Evolutionary conservation across 192 early-diverging fungal genomes (phyloP).

Genomic region (Linnemannia hyalina): DNA sequence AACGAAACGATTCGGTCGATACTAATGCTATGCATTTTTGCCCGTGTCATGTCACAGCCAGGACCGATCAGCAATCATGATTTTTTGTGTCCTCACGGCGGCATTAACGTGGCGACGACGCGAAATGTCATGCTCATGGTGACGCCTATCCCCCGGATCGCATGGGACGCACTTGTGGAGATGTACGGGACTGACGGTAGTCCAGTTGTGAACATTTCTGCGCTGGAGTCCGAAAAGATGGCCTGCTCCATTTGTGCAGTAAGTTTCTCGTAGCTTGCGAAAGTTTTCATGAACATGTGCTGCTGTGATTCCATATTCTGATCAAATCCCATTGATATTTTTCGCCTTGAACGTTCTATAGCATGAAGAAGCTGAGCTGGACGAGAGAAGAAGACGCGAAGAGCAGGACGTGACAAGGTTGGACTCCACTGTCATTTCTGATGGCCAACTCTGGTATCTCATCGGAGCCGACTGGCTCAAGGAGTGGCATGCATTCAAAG

Average conservation of each 20-base stretch:
- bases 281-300: background rate
- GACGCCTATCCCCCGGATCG: constrained; percentile 50
- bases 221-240: constrained; percentile 46
- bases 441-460: constrained; percentile 59
- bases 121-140: constrained; percentile 50
- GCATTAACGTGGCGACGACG: constrained; percentile 45
- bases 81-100: constrained; percentile 57
- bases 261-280: constrained; percentile 2
- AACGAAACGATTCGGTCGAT: background rate
- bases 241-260: constrained; percentile 41
- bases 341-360: constrained; percentile 12
- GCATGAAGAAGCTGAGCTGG: constrained; percentile 45
- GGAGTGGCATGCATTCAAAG: constrained; percentile 59
- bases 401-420: constrained; percentile 39
- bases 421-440: constrained; percentile 47
- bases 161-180: constrained; percentile 51
- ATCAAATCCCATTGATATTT: background rate
- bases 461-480: constrained; percentile 56
- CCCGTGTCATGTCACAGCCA: constrained; percentile 24
- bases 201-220: constrained; percentile 37
- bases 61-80: constrained; percentile 60
- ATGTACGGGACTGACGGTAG: constrained; percentile 58
- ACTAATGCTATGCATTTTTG: background rate
- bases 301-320: background rate
- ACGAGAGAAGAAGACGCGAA: constrained; percentile 52